Conservation (phyloP, 495 filamentous ascomycete species). For the Aspergillus campestris region DNA sequence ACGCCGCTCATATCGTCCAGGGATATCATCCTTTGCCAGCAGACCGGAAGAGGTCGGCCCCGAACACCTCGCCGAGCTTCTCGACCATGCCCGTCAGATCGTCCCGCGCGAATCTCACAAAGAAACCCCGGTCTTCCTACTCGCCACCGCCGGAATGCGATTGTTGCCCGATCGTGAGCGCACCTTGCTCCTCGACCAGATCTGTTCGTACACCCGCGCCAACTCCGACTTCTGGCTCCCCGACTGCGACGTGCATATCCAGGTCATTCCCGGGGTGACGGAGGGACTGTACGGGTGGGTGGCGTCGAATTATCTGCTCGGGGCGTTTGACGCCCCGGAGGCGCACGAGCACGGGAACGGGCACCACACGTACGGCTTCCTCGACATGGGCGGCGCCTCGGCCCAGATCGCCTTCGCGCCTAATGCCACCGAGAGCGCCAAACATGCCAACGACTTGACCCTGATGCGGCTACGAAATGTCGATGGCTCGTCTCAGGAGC, state of each 20-base stretch:
- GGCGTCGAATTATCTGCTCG: slow-evolving; percentile 92
- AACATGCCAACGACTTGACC: slow-evolving; percentile 85
- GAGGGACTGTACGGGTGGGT: slow-evolving; percentile 99
- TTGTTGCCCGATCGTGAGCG: slow-evolving; percentile 69
- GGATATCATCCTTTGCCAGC: slow-evolving; percentile 83
- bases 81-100: slow-evolving; percentile 74
- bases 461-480: slow-evolving; percentile 75
- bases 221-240: slow-evolving; percentile 80
- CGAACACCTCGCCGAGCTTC: slow-evolving; percentile 67
- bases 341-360: slow-evolving; percentile 71
- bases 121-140: slow-evolving; percentile 86
- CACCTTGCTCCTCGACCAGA: slow-evolving; percentile 59
- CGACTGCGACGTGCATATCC: slow-evolving; percentile 84
- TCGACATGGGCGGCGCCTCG: slow-evolving; percentile 97
- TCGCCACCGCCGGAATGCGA: slow-evolving; percentile 96
- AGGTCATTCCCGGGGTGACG: slow-evolving; percentile 94
- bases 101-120: slow-evolving; percentile 71
- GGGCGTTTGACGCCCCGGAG: slow-evolving; percentile 79
- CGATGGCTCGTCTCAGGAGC: slow-evolving; percentile 66
- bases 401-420: slow-evolving; percentile 97
- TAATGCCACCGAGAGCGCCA: slow-evolving; percentile 81
- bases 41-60: slow-evolving; percentile 67
- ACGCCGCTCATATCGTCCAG: slow-evolving; percentile 23
- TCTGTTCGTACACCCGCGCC: slow-evolving; percentile 73
- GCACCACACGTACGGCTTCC: slow-evolving; percentile 93